Base-by-base conservation (phyloP, 805 yeast genomes). In the Ogataea trehalophila region DNA sequence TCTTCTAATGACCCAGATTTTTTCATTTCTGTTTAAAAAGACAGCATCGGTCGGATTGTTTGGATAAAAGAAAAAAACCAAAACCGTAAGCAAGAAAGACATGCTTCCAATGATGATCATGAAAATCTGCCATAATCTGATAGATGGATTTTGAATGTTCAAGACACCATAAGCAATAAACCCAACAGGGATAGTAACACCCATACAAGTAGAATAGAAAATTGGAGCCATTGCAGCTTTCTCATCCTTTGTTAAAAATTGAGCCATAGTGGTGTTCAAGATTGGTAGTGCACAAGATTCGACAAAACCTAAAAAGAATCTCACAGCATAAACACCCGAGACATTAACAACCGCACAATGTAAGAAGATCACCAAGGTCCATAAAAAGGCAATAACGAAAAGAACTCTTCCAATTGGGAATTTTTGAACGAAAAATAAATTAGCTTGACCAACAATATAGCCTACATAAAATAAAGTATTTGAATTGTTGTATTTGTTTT, bases 21-120 rank as follows among this genome's bases (percentile, higher is more conserved):
- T 78, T 59, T 81, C 86, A 39, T 76, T 70, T 2, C 56, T 59
- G 5, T 73, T 50, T 42, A 81, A 66, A 53, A 76, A 76, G 47
- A 62, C 68, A 6, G 80, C 80, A 50, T 67, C 70, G 0, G 81
- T 60, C 15, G 86, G 86, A 58, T 80, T 77, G 49, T 74, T 71
- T 37, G 87, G 87, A 55, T 78, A 81, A 18, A 70, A 43, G 49
- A 70, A 68, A 44, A 62, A 57, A 4, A 73, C 59, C 5, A 67
- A 41, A 2, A 68, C 39, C 2, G 72, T 59, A 35, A 71, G 49
- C 18, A 74, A 23, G 20, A 80, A 65, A 0, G 86, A 77, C 37
- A 77, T 59, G 14, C 79, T 75, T 42, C 86, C 88, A 45, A 77
- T 71, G 43, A 80, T 74, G 33, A 81, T 73, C 62, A 73, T 75